Evolutionary conservation across 768 basidiomycete genomes (phyloP).

Genomic region (Leccinellum albellum): DNA sequence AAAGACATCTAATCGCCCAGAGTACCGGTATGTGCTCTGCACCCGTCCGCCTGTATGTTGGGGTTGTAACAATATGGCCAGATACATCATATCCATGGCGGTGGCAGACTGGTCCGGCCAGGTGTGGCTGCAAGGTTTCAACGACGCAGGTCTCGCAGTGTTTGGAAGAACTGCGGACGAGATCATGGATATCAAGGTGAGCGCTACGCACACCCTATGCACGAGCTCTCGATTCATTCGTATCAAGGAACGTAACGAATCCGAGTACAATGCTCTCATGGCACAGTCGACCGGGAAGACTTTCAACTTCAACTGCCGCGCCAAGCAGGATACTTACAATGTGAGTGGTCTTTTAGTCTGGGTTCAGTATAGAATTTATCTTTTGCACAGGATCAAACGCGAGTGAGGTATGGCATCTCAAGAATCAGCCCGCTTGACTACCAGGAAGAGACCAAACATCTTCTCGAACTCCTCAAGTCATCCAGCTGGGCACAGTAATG

Average conservation of each 20-base stretch:
- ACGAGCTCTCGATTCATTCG: not conserved
- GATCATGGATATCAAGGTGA: conserved; percentile 67
- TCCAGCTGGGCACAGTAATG: conserved; percentile 55
- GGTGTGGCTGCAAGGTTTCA: conserved; percentile 93
- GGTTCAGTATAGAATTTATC: not conserved
- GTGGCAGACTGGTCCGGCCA: conserved; percentile 89
- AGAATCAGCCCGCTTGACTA: conserved; percentile 66
- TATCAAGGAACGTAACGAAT: conserved; percentile 55
- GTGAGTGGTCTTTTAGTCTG: conserved; percentile 40
- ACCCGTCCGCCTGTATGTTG: not conserved
- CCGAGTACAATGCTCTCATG: conserved; percentile 55
- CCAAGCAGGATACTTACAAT: conserved; percentile 83
- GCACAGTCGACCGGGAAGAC: conserved; percentile 62
- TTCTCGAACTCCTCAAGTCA: conserved; percentile 55
- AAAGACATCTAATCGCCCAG: conserved; percentile 61
- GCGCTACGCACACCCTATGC: not conserved
- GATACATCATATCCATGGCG: conserved; percentile 81
- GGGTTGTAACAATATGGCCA: conserved; percentile 23
- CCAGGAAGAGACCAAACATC: conserved; percentile 55
- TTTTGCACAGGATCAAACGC: conserved; percentile 61
- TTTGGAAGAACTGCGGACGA: conserved; percentile 81
- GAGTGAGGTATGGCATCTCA: conserved; percentile 80
- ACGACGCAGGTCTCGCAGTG: conserved; percentile 77
- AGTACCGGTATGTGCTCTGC: conserved; percentile 62
- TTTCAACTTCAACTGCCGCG: conserved; percentile 82